phyloP scores from a whole-genome alignment of 805 yeast genomes.

The Zygosaccharomyces kombuchaensis region DNA sequence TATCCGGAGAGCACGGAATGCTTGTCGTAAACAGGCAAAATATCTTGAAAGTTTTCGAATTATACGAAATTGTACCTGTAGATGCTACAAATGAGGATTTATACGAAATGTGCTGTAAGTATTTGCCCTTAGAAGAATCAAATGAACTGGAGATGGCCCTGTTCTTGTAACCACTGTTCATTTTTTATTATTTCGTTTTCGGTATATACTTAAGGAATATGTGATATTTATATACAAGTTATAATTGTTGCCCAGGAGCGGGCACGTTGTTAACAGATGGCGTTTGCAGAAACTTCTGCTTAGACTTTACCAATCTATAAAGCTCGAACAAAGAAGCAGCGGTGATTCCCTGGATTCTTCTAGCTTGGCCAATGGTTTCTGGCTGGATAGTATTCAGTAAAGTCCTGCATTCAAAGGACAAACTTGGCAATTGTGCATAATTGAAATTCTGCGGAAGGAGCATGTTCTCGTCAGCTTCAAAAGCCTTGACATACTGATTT shows the following conservation, averaged over 20 bases:
- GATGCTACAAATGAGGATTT: conserved; percentile 21
- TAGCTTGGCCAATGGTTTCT: conserved; percentile 88
- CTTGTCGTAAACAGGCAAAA: conserved; percentile 14
- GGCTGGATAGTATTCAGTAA: conserved; percentile 75
- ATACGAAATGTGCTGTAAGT: conserved; percentile 26
- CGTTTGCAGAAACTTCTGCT: conserved; percentile 19
- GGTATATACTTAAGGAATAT: not conserved
- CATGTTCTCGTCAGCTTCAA: conserved; percentile 76
- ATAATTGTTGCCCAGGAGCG: not conserved
- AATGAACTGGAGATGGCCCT: conserved; percentile 23
- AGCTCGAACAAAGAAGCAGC: conserved; percentile 88
- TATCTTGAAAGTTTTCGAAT: conserved; percentile 15
- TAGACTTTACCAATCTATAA: conserved; percentile 45
- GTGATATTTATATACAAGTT: not conserved
- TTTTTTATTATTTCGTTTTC: not conserved
- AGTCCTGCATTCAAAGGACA: conserved; percentile 73
- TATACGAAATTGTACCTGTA: conserved; percentile 13
- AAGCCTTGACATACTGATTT: conserved; percentile 63
- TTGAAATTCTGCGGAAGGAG: conserved; percentile 64
- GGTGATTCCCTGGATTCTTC: conserved; percentile 90
- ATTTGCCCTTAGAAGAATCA: conserved; percentile 25
- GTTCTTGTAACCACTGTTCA: conserved; percentile 8
- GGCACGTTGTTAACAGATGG: not conserved
- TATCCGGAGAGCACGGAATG: conserved; percentile 9
- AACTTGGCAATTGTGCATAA: conserved; percentile 53